Evolutionary conservation across 495 filamentous ascomycete species (phyloP).

Genomic region (Podospora appendiculata): DNA sequence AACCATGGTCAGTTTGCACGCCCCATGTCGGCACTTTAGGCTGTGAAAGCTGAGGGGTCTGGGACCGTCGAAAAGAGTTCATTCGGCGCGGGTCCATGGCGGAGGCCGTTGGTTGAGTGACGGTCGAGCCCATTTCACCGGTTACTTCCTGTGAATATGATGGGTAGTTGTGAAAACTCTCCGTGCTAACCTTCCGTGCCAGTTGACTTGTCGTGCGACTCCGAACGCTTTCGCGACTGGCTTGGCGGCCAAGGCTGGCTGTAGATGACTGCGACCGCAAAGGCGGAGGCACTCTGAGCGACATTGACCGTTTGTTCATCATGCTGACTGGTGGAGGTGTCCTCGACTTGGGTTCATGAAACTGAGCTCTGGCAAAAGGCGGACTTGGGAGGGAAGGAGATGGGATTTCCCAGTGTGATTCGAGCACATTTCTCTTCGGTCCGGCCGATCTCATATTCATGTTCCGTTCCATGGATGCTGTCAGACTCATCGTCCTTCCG

Average conservation of each 20-base stretch:
- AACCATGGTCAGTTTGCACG: conserved; percentile 21
- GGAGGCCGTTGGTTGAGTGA: conserved; percentile 5
- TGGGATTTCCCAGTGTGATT: conserved; percentile 14
- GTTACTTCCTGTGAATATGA: conserved; percentile 9
- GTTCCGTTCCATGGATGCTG: conserved; percentile 7
- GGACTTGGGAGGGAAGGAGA: conserved; percentile 19
- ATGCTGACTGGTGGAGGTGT: conserved; percentile 27
- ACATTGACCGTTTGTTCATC: conserved; percentile 21
- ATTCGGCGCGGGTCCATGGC: conserved; percentile 20
- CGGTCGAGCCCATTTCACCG: neutral
- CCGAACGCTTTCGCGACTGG: conserved; percentile 28
- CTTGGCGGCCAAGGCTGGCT: conserved; percentile 18
- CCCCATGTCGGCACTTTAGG: conserved; percentile 20
- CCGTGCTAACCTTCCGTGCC: conserved; percentile 23
- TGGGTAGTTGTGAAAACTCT: conserved; percentile 22
- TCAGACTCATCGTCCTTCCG: conserved; percentile 16
- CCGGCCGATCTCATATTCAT: conserved; percentile 7
- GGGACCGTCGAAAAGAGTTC: conserved; percentile 13
- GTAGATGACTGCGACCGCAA: conserved; percentile 30
- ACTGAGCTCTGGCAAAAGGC: conserved; percentile 14
- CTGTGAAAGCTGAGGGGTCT: conserved; percentile 1
- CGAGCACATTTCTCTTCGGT: conserved; percentile 4
- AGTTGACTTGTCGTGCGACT: conserved; percentile 15
- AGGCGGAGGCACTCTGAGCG: conserved; percentile 33
- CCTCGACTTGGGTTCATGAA: conserved; percentile 13